Evolutionary conservation across 305 asterid species (phyloP).

Genomic region (Fraxinus albicans): DNA sequence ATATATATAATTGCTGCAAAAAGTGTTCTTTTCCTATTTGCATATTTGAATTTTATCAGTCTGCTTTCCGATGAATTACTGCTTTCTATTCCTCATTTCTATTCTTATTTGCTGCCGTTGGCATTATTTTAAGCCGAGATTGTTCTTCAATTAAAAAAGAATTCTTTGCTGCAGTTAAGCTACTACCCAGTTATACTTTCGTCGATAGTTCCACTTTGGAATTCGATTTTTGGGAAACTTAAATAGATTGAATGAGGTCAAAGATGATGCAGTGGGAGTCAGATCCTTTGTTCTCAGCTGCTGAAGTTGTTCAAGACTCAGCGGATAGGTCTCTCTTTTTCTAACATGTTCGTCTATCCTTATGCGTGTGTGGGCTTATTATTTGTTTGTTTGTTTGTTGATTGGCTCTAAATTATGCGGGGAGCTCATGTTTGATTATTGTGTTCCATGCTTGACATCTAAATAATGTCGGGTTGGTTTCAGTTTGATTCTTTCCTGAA

Average conservation of each 20-base stretch:
- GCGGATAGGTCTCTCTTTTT: constrained; percentile 38
- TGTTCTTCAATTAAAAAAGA: not conserved
- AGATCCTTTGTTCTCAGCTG: constrained; percentile 45
- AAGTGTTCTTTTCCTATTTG: not conserved
- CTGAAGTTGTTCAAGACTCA: constrained; percentile 49
- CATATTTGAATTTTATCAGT: not conserved
- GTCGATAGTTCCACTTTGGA: not conserved
- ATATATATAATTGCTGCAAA: not conserved
- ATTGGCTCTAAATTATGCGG: not conserved
- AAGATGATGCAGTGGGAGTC: constrained; percentile 34
- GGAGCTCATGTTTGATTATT: not conserved
- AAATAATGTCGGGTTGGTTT: not conserved
- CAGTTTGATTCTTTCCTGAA: not conserved
- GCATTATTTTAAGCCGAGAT: not conserved
- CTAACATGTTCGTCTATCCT: constrained; percentile 2
- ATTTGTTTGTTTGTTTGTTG: not conserved
- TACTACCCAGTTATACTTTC: not conserved
- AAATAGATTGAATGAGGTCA: not conserved
- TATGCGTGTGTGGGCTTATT: not conserved
- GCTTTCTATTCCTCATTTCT: not conserved
- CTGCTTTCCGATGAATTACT: not conserved
- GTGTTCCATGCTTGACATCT: not conserved
- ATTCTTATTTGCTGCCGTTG: not conserved
- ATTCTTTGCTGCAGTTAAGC: not conserved
- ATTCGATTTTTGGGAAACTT: not conserved